Percentiles rank a stretch among this genome's conserved stretches.
Conservation (phyloP, 768 basidiomycete species). For the Panaeolus cyanescens region DNA sequence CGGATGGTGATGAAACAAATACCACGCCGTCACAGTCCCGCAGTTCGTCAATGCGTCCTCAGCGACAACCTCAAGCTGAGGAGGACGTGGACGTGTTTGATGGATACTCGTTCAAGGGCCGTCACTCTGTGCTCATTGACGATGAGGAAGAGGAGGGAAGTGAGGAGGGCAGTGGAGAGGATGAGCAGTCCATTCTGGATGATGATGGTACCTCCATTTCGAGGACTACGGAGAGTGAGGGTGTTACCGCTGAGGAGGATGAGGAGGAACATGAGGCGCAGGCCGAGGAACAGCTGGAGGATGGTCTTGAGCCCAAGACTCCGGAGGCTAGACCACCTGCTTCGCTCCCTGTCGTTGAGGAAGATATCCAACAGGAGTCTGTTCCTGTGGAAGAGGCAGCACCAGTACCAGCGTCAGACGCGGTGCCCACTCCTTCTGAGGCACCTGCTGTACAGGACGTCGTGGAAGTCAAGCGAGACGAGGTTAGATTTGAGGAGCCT, state of each 20-base stretch:
- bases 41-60: constrained; percentile 65
- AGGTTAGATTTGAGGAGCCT: constrained; percentile 4
- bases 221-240: constrained; percentile 4
- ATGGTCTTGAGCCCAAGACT: constrained; percentile 65
- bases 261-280: constrained; percentile 14
- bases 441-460: constrained; percentile 7
- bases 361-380: constrained; percentile 5
- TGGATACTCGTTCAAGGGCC: constrained; percentile 91
- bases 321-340: constrained; percentile 62
- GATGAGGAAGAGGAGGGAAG: constrained; percentile 65
- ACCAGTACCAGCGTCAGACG: constrained; percentile 5
- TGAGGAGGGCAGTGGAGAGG: constrained; percentile 43
- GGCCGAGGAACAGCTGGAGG: constrained; percentile 32
- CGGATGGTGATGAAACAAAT: constrained; percentile 74
- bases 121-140: constrained; percentile 77
- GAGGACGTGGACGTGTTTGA: constrained; percentile 82
- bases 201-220: constrained; percentile 23
- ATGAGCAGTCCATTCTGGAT: constrained; percentile 34
- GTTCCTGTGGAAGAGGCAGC: constrained; percentile 1
- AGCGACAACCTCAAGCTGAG: constrained; percentile 29
- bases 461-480: constrained; percentile 12
- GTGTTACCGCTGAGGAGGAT: constrained; percentile 13
- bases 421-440: neutral
- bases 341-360: constrained; percentile 23
- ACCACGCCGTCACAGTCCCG: constrained; percentile 82